Conservation (phyloP, 2,329 filamentous ascomycete genomes). For the Chaetothyriales sp. region DNA sequence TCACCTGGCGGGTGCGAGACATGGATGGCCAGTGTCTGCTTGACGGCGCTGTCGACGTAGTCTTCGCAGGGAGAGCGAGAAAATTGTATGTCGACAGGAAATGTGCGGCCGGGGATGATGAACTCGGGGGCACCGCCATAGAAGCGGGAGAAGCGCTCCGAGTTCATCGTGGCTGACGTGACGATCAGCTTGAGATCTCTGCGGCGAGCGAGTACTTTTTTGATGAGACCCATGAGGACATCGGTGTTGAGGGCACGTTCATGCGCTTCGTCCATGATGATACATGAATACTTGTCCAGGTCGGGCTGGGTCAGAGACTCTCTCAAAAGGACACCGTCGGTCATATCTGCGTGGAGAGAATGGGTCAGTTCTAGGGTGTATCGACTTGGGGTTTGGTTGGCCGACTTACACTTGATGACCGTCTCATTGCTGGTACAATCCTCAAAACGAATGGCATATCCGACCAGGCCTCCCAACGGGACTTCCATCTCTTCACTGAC, state of each 20-base stretch:
- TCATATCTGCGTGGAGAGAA: constrained; percentile 53
- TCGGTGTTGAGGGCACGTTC: constrained; percentile 93
- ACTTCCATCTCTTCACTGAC: constrained; percentile 98
- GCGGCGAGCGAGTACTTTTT: constrained; percentile 81
- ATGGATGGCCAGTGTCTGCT: constrained; percentile 88
- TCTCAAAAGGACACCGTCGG: constrained; percentile 82
- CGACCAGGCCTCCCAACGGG: constrained; percentile 69
- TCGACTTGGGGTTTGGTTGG: constrained; percentile 4
- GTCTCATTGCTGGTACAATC: constrained; percentile 95
- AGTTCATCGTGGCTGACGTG: constrained; percentile 96
- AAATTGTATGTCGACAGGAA: constrained; percentile 92
- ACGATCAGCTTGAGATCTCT: constrained; percentile 92
- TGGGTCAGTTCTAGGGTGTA: constrained; percentile 7
- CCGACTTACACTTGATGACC: constrained; percentile 60
- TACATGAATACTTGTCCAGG: constrained; percentile 88
- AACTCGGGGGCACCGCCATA: constrained; percentile 95
- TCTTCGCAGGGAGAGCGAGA: constrained; percentile 91
- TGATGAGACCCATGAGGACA: constrained; percentile 92
- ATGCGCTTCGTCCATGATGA: constrained; percentile 99
- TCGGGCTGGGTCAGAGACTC: constrained; percentile 88
- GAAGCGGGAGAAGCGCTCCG: constrained; percentile 88
- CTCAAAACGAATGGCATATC: constrained; percentile 95
- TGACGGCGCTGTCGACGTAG: constrained; percentile 92
- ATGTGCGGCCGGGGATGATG: constrained; percentile 86
- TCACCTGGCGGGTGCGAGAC: constrained; percentile 87